A percentile compares a stretch with the other conserved stretches of the same genome.
These are phyloP conservation scores for Komagataella mondaviorum DNA, from an alignment of 805 yeast species.

Conservation along the genomic window DNA sequence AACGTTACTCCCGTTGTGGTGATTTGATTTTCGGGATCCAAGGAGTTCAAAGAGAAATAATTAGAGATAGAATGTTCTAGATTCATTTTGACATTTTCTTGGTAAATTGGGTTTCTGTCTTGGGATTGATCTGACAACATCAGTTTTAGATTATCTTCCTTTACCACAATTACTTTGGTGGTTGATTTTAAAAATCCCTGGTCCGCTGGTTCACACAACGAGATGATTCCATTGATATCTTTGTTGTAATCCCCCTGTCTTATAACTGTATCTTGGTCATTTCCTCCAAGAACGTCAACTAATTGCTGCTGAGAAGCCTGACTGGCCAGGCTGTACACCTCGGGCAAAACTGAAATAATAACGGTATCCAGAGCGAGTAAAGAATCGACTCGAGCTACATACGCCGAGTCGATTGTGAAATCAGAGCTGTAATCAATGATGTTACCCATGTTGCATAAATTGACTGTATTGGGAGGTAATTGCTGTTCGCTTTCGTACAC, in stretches of 20 bases:
- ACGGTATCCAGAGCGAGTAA: conserved; percentile 18
- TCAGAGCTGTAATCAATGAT: conserved; percentile 8
- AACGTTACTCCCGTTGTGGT: not conserved
- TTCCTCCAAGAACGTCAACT: conserved; percentile 18
- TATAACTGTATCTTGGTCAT: conserved; percentile 10
- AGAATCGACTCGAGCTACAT: conserved; percentile 20
- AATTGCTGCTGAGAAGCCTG: conserved; percentile 20
- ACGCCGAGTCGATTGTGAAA: conserved; percentile 27
- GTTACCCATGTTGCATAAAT: not conserved
- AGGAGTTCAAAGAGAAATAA: not conserved
- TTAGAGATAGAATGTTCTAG: not conserved
- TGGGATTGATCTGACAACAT: not conserved
- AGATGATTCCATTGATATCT: conserved; percentile 32
- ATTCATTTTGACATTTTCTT: not conserved
- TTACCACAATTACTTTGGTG: conserved; percentile 44
- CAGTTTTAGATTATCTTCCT: conserved; percentile 5
- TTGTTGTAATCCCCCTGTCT: conserved; percentile 29
- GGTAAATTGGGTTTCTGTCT: not conserved
- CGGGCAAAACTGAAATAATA: conserved; percentile 29
- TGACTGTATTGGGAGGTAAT: not conserved
- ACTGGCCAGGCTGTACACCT: conserved; percentile 30
- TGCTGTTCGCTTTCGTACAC: not conserved
- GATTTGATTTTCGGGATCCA: not conserved
- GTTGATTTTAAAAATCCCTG: conserved; percentile 42
- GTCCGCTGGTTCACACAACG: conserved; percentile 58